Percentiles rank a stretch among this genome's conserved stretches.
Conservation (phyloP, 306 rosid species). For the Sindora glabra region DNA sequence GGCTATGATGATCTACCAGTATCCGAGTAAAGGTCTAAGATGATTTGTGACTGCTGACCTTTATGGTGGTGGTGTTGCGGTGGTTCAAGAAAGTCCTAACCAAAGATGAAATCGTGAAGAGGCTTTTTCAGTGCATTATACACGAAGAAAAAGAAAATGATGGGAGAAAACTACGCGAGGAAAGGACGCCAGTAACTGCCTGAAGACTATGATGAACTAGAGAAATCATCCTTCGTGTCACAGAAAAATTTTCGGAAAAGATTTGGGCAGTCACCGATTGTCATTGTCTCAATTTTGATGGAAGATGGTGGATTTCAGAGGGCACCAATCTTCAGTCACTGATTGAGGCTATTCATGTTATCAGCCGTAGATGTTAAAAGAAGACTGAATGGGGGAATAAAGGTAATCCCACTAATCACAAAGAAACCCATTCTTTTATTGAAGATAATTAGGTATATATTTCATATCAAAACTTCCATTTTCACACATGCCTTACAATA, state of each 20-base stretch:
- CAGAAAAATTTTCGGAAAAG: slow-evolving; percentile 62
- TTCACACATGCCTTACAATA: too few species aligned
- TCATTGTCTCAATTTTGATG: slow-evolving; percentile 77
- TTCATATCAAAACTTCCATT: too few species aligned
- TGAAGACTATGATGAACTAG: slow-evolving; percentile 70
- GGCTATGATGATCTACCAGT: slow-evolving; percentile 74
- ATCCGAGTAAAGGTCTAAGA: slow-evolving; percentile 63
- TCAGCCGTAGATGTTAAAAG: slow-evolving; percentile 88
- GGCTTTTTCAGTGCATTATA: slow-evolving; percentile 36
- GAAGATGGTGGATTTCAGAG: slow-evolving; percentile 77
- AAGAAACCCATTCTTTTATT: not conserved
- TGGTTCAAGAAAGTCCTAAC: slow-evolving; percentile 39
- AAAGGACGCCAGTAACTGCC: slow-evolving; percentile 48
- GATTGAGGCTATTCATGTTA: slow-evolving; percentile 88
- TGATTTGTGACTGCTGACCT: slow-evolving; percentile 59
- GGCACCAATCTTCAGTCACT: slow-evolving; percentile 48
- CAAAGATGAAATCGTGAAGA: slow-evolving; percentile 38
- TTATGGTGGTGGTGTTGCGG: too few species aligned
- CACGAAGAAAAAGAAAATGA: slow-evolving; percentile 44
- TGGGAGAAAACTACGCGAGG: too few species aligned
- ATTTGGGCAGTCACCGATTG: slow-evolving; percentile 82
- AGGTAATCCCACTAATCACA: slow-evolving; percentile 36
- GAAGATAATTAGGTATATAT: too few species aligned
- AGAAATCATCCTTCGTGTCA: slow-evolving; percentile 65
- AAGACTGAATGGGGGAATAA: slow-evolving; percentile 98